Evolutionary conservation across 495 filamentous ascomycete species (phyloP), one percentile per base, ranked within the genome.

Genomic region (Patellaria atrata): DNA sequence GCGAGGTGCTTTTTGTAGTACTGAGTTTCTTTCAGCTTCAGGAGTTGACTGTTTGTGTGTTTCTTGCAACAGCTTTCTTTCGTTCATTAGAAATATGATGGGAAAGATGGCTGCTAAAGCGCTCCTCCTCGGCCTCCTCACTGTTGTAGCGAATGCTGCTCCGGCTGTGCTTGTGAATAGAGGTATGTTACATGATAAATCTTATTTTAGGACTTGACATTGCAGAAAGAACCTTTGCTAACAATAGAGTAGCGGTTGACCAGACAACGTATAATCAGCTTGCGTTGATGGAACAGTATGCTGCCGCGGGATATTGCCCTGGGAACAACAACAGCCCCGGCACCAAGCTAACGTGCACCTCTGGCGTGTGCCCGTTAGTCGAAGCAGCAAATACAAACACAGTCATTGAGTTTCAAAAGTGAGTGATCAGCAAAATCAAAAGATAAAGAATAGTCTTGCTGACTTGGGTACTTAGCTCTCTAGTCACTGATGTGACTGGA

Each of bases 281-380:
- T 26, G 23, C n/a, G 8, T 59, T 82, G 41, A 80, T 67, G 50
- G 67, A 75, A 11, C 70, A 87, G 48, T 87, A 76, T 52, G 60
- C 79, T 1, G 75, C 64, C 0, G 76, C 80, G 0, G 58, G 73
- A 4, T 83, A 81, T 53, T 89, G 82, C 53, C 60, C 68, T 22
- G 59, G 44, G 31, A 61, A 75, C 35, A 63, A 65, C 27, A 53
- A 65, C 4, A 53, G 53, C n/a, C 51, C 54, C 10, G 65, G 65
- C n/a, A 45, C 57, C 14, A 56, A 56, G 9, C 37, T 86, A 13
- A 62, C 62, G 9, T 91, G 83, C 53, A 37, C 52, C 1, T 40
- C 55, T 5, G 60, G 54, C n/a, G 41, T 55, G 27, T 89, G 83
- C 51, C 70, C 75, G 1, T 40, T 56, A 0, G 72, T 83, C 6